phyloP scores from a whole-genome alignment of 2,329 filamentous ascomycete genomes.

The Sporothrix euskadiensis region DNA sequence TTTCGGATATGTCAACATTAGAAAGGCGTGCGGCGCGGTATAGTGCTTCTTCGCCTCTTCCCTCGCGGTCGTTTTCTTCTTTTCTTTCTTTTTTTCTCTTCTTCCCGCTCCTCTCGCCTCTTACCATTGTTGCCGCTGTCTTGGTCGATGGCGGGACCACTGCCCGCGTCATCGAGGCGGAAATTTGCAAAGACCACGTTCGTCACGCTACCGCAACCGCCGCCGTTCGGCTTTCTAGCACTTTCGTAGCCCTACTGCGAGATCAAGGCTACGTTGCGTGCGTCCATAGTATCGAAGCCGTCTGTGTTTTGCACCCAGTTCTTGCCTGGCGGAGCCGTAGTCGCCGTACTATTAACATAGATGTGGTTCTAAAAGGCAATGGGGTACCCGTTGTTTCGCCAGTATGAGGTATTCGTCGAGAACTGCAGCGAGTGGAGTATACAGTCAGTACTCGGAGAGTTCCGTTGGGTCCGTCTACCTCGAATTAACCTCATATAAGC shows the following conservation, averaged over 20 bases:
- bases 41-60: not conserved
- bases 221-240: constrained; percentile 48
- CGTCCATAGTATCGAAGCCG: constrained; percentile 60
- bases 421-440: constrained; percentile 38
- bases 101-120: not conserved
- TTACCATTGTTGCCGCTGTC: constrained; percentile 49
- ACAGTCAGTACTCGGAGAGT: not conserved
- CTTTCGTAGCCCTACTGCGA: constrained; percentile 47
- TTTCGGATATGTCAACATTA: not conserved
- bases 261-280: constrained; percentile 50
- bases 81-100: not conserved
- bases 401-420: constrained; percentile 54
- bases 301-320: constrained; percentile 62
- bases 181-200: constrained; percentile 57
- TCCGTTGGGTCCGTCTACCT: too few relatives aligned
- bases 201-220: constrained; percentile 52
- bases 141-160: constrained; percentile 49
- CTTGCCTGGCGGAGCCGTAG: constrained; percentile 50
- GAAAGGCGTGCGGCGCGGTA: too few relatives aligned
- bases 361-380: constrained; percentile 59
- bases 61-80: not conserved
- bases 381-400: constrained; percentile 55
- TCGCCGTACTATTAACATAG: constrained; percentile 51
- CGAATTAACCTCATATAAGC: too few relatives aligned
- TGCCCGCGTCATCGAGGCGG: constrained; percentile 47